These are phyloP conservation scores for Musa balbisiana DNA, from an alignment of 202 grass and related monocot genomes.

Conservation along the genomic window DNA sequence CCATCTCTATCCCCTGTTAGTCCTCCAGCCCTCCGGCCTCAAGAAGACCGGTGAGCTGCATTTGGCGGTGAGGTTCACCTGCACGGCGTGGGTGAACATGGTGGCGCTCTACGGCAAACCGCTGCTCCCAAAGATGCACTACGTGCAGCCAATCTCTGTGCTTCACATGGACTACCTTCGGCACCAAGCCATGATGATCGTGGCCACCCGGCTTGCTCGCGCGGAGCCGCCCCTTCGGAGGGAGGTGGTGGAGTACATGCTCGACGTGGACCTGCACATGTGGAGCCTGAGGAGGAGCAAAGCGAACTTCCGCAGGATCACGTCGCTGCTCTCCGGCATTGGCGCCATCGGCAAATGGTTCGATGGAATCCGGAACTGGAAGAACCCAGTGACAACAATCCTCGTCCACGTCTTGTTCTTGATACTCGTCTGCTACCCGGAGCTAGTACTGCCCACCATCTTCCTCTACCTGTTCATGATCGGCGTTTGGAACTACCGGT, in stretches of 20 bases:
- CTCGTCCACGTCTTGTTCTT: slow-evolving; percentile 87
- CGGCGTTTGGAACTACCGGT: slow-evolving; percentile 74
- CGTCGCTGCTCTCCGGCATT: slow-evolving; percentile 56
- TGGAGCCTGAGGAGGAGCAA: slow-evolving; percentile 90
- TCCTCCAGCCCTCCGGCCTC: slow-evolving; percentile 56
- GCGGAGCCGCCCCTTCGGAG: slow-evolving; percentile 73
- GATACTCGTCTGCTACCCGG: slow-evolving; percentile 85
- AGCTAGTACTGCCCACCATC: slow-evolving; percentile 87
- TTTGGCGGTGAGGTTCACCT: slow-evolving; percentile 83
- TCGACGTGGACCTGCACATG: slow-evolving; percentile 91
- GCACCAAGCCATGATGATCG: slow-evolving; percentile 70
- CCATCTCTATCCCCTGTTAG: slow-evolving; percentile 80
- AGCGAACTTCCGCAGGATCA: slow-evolving; percentile 84
- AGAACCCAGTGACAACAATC: slow-evolving; percentile 74
- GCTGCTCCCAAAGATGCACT: slow-evolving; percentile 91
- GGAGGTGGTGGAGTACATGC: slow-evolving; percentile 91
- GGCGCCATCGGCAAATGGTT: slow-evolving; percentile 55
- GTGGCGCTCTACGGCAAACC: slow-evolving; percentile 64
- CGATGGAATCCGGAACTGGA: slow-evolving; percentile 72
- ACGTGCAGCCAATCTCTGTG: slow-evolving; percentile 67
- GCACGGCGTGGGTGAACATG: slow-evolving; percentile 98
- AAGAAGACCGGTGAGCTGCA: slow-evolving; percentile 93
- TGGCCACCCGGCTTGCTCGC: slow-evolving; percentile 62
- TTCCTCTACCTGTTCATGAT: slow-evolving; percentile 97
- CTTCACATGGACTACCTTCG: slow-evolving; percentile 69